A percentile compares a stretch with the other conserved stretches of the same genome.
phyloP scores from a whole-genome alignment of 108 stramenopile genomes.

The Nannochloropsis salina region DNA sequence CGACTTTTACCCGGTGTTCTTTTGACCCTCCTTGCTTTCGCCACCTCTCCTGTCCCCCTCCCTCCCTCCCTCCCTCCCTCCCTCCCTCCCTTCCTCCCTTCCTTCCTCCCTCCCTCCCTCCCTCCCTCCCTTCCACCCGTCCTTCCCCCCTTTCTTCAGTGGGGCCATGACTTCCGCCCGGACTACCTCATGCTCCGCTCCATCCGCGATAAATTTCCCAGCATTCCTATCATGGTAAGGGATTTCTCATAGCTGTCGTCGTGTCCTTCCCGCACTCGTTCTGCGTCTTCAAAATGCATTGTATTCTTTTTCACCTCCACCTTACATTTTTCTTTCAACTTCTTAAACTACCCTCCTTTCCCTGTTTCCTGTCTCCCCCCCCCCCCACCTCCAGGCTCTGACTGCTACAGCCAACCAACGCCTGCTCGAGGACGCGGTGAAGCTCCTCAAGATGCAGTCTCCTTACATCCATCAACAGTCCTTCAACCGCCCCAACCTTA shows the following conservation, averaged over 20 bases:
- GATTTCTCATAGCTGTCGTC: too few relatives aligned
- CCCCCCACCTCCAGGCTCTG: constrained; percentile 55
- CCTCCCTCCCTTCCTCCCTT: constrained; percentile 72
- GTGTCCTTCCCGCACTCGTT: background rate
- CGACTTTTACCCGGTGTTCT: too few relatives aligned
- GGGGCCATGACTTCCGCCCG: constrained; percentile 75
- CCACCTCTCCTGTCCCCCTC: background rate
- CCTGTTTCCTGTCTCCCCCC: background rate
- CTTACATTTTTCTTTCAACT: background rate
- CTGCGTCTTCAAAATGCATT: background rate
- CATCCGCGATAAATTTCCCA: constrained; percentile 79
- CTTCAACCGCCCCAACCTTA: constrained; percentile 92
- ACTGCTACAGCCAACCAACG: constrained; percentile 98
- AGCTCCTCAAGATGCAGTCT: constrained; percentile 47
- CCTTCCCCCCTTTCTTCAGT: constrained; percentile 71
- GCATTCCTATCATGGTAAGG: constrained; percentile 78
- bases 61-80: background rate
- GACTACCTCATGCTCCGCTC: constrained; percentile 80
- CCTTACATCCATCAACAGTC: constrained; percentile 66
- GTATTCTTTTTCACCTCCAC: background rate
- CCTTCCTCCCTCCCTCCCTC: too few relatives aligned
- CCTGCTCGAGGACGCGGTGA: constrained; percentile 75
- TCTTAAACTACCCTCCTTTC: background rate
- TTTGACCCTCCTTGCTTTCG: too few relatives aligned
- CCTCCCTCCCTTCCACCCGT: constrained; percentile 29